Percentiles rank a stretch among this genome's conserved stretches.
phyloP scores from a whole-genome alignment of 2,329 filamentous ascomycete genomes.

The Stenocarpella maydis region DNA sequence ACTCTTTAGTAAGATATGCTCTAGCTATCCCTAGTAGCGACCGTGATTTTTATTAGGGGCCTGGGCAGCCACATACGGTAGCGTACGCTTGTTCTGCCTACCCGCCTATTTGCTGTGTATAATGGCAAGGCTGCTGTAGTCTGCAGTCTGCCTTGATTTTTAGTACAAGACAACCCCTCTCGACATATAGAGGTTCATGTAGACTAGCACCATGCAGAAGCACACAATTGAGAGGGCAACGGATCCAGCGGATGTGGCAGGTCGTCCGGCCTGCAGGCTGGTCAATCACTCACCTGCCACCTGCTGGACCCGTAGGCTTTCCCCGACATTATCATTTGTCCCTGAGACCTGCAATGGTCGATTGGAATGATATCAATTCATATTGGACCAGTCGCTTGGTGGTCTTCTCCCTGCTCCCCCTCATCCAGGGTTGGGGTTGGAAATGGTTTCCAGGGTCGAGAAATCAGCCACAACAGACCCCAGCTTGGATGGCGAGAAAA shows the following conservation, averaged over 20 bases:
- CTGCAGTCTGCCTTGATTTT: not conserved
- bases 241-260: not conserved
- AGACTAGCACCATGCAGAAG: constrained; percentile 2
- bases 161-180: constrained; percentile 15
- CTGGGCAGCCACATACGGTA: not conserved
- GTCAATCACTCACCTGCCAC: not conserved
- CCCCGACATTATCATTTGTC: too few species aligned
- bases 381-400: too few species aligned
- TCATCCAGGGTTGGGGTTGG: too few species aligned
- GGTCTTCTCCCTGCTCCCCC: too few species aligned
- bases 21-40: not conserved
- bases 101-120: too few species aligned
- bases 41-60: not conserved
- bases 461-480: not conserved
- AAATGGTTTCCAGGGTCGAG: not conserved
- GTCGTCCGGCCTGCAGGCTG: constrained; percentile 5
- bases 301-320: not conserved
- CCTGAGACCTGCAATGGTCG: not conserved
- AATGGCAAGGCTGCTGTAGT: not conserved
- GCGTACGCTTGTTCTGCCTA: not conserved
- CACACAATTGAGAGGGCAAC: constrained; percentile 8
- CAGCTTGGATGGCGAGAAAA: too few species aligned
- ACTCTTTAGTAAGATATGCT: not conserved
- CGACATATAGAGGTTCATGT: constrained; percentile 7
- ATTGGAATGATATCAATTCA: too few species aligned